Percentiles rank a stretch among this genome's conserved stretches.
Evolutionary conservation across 352 stramenopile species (phyloP).

Genomic region (Thraustochytrium sp.): DNA sequence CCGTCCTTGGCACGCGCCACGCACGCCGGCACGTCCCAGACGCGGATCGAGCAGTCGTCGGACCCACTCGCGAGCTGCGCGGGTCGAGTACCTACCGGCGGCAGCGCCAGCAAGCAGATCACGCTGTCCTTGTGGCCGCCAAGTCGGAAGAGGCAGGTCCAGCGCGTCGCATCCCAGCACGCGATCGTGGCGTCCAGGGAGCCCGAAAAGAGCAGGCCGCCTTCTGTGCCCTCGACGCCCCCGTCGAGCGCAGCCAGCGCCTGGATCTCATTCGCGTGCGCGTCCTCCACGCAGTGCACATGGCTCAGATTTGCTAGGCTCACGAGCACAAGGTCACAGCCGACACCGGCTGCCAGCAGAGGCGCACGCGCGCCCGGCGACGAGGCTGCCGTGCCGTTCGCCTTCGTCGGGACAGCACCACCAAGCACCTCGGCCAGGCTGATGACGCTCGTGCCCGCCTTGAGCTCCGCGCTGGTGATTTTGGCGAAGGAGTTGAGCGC

Average conservation of each 20-base stretch:
- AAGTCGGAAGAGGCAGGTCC: background rate
- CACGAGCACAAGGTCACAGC: conserved; percentile 2
- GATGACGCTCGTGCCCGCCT: background rate
- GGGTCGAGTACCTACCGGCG: background rate
- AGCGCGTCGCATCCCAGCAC: background rate
- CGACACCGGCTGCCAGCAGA: background rate
- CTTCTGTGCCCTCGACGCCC: background rate
- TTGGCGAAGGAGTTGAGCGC: conserved; percentile 14
- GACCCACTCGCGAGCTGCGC: background rate
- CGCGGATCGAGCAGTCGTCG: conserved; percentile 17
- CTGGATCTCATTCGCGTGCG: conserved; percentile 33
- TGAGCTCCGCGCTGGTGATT: conserved; percentile 4
- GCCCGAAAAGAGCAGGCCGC: background rate
- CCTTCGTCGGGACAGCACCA: background rate
- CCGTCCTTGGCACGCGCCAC: background rate
- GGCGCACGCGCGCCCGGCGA: background rate
- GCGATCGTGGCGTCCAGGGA: background rate
- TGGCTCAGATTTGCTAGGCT: background rate
- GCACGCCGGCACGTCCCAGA: conserved; percentile 20
- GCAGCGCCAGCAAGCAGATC: conserved; percentile 3
- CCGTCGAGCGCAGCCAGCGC: background rate
- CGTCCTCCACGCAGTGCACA: conserved; percentile 16
- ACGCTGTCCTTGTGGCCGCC: conserved; percentile 27
- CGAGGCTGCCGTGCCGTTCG: background rate
- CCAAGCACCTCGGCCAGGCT: background rate